Percentiles rank a stretch among this genome's conserved stretches.
phyloP scores from a whole-genome alignment of 306 rosid genomes.

The Erythrophleum fordii region DNA sequence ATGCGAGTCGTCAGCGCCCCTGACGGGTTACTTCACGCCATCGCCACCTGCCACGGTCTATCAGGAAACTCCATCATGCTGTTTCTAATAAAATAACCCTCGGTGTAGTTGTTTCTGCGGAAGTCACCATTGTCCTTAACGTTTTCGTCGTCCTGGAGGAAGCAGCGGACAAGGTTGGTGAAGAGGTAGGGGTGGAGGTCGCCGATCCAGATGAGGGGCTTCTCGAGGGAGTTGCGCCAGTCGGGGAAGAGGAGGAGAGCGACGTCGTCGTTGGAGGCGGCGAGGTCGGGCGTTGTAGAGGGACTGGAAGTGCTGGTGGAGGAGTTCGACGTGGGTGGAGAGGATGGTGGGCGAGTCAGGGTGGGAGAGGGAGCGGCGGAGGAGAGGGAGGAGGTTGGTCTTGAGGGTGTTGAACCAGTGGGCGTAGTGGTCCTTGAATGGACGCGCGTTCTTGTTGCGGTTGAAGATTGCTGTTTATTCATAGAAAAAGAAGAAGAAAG shows the following conservation, averaged over 20 bases:
- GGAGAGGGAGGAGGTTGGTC: constrained; percentile 51
- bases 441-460: constrained; percentile 41
- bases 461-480: constrained; percentile 29
- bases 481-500: not conserved
- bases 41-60: constrained; percentile 59
- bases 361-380: constrained; percentile 45
- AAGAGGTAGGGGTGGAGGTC: constrained; percentile 79
- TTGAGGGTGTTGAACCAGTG: constrained; percentile 51
- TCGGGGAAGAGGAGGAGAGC: constrained; percentile 59
- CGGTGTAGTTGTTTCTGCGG: not conserved
- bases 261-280: constrained; percentile 54
- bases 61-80: not conserved
- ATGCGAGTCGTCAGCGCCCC: constrained; percentile 37
- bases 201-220: constrained; percentile 79
- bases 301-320: constrained; percentile 77
- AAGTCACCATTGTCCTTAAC: too few species aligned
- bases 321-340: constrained; percentile 51
- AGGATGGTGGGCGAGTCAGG: constrained; percentile 40
- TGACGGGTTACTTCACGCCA: constrained; percentile 61
- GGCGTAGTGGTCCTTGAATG: constrained; percentile 45
- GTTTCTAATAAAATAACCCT: not conserved
- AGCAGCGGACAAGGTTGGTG: constrained; percentile 69
- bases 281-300: constrained; percentile 68
- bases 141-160: constrained; percentile 43
- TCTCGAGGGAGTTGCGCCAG: constrained; percentile 71